Evolutionary conservation across 176 grass and related monocot species (phyloP).

Genomic region (Poa pratensis): DNA sequence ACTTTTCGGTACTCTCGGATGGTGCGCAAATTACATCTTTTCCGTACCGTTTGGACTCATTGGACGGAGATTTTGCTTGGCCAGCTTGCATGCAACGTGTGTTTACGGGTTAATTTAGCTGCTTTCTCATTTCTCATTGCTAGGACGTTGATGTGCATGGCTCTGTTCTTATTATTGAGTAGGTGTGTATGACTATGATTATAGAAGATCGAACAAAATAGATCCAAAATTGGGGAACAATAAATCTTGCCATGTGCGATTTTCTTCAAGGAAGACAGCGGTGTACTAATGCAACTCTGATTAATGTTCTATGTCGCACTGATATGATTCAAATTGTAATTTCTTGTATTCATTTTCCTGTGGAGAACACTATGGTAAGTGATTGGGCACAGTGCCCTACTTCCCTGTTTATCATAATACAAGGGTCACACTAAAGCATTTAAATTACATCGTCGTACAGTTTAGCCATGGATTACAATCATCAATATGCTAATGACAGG

Average conservation of each 20-base stretch:
- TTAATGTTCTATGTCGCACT: background rate
- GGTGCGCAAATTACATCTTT: constrained; percentile 12
- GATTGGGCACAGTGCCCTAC: background rate
- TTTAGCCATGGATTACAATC: background rate
- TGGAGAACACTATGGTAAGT: background rate
- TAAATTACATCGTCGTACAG: background rate
- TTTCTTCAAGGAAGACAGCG: background rate
- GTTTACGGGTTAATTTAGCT: background rate
- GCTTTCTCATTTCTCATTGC: background rate
- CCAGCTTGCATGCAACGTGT: background rate
- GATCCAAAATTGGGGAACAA: constrained; percentile 1
- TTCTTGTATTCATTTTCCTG: background rate
- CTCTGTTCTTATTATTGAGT: background rate
- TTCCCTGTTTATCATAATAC: background rate
- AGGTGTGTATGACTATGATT: background rate
- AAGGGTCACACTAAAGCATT: background rate
- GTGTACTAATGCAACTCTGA: background rate
- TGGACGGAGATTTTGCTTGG: background rate
- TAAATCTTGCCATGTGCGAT: background rate
- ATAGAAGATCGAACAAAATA: background rate
- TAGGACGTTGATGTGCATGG: background rate
- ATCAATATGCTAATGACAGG: background rate
- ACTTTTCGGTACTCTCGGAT: background rate
- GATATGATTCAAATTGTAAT: background rate
- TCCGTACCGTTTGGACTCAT: background rate